A percentile compares a stretch with the other conserved stretches of the same genome.
Evolutionary conservation across 2,329 filamentous ascomycete genomes (phyloP).

Genomic region (Emericellopsis cladophorae): DNA sequence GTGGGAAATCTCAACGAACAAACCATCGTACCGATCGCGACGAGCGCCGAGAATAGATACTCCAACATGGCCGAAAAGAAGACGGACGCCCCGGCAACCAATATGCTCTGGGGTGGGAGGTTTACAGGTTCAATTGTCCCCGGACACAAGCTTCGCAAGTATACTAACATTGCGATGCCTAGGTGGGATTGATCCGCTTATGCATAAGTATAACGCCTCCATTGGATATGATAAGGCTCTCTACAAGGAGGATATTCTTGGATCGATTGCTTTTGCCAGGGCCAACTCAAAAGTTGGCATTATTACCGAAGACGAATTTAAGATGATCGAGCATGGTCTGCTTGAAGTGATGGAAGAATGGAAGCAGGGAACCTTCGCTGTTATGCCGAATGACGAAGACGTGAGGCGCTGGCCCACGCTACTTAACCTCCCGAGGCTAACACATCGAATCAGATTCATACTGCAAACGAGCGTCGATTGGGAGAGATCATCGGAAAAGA

Average conservation of each 20-base stretch:
- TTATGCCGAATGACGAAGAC: conserved; percentile 42
- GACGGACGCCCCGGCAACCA: conserved; percentile 13
- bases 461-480: conserved; percentile 41
- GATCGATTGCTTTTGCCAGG: conserved; percentile 69
- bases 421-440: conserved; percentile 7
- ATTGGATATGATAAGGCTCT: conserved; percentile 70
- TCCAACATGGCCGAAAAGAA: conserved; percentile 1
- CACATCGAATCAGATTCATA: conserved; percentile 31
- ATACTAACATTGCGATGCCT: conserved; percentile 14
- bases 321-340: conserved; percentile 61
- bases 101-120: conserved; percentile 33
- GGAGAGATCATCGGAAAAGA: conserved; percentile 60
- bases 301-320: conserved; percentile 60
- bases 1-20: conserved; percentile 6
- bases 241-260: conserved; percentile 70
- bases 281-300: conserved; percentile 68
- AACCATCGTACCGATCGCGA: conserved; percentile 4
- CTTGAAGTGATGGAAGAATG: conserved; percentile 42
- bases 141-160: conserved; percentile 10
- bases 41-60: not conserved
- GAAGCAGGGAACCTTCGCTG: conserved; percentile 35
- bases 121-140: conserved; percentile 26
- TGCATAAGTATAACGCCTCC: conserved; percentile 71
- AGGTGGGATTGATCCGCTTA: conserved; percentile 76
- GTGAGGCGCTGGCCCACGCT: conserved; percentile 11